Percentiles rank a stretch among this genome's conserved stretches.
phyloP scores from a whole-genome alignment of 1,284 basidiomycete genomes.

The Fomitiporia mediterranea region DNA sequence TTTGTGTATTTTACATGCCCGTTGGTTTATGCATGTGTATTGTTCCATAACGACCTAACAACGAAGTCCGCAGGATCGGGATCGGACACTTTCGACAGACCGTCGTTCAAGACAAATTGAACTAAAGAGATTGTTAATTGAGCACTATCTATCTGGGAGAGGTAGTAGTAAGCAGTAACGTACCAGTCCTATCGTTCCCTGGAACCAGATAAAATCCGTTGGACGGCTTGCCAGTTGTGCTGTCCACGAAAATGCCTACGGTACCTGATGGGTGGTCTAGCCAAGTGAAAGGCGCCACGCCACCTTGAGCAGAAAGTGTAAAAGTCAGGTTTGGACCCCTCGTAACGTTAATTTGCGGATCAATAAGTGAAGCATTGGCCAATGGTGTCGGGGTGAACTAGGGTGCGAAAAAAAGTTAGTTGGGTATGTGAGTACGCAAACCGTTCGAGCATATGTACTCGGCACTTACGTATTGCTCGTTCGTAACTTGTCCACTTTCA shows the following conservation, averaged over 20 bases:
- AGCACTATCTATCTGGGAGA: slow-evolving; percentile 26
- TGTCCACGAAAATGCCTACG: slow-evolving; percentile 49
- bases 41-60: slow-evolving; percentile 54
- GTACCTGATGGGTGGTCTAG: slow-evolving; percentile 52
- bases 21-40: slow-evolving; percentile 40
- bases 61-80: slow-evolving; percentile 45
- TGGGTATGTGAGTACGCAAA: not conserved
- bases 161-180: slow-evolving; percentile 22
- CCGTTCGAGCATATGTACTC: too few species aligned
- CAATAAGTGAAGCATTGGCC: slow-evolving; percentile 40
- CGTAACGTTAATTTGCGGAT: slow-evolving; percentile 42
- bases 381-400: slow-evolving; percentile 53
- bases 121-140: slow-evolving; percentile 31
- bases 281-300: slow-evolving; percentile 56
- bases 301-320: slow-evolving; percentile 47
- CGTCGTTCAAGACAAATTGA: slow-evolving; percentile 38
- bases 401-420: not conserved
- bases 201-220: slow-evolving; percentile 55
- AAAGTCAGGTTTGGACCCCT: slow-evolving; percentile 38
- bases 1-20: too few species aligned
- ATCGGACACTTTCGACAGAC: slow-evolving; percentile 34
- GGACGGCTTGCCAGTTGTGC: slow-evolving; percentile 34
- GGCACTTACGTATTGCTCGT: slow-evolving; percentile 49
- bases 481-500: slow-evolving; percentile 40
- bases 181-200: slow-evolving; percentile 45